These are phyloP conservation scores for Botryobasidium botryosum DNA, from an alignment of 768 basidiomycete species.

Conservation along the genomic window DNA sequence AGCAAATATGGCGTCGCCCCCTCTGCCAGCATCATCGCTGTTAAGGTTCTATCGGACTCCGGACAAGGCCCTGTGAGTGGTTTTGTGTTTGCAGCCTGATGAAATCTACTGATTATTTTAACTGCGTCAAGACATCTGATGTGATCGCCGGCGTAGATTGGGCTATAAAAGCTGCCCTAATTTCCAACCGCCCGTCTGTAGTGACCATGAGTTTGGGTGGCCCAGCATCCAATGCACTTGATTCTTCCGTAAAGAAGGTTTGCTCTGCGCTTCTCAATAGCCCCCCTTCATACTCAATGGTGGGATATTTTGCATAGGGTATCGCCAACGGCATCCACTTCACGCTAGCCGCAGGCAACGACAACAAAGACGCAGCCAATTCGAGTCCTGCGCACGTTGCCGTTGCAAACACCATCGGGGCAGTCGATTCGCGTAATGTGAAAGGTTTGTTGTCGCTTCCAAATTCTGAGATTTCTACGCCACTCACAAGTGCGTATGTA, in stretches of 20 bases:
- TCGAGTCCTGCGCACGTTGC: conserved; percentile 10
- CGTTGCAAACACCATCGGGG: conserved; percentile 13
- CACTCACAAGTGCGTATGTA: no score
- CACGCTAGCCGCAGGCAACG: conserved; percentile 13
- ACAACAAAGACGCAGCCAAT: conserved; percentile 9
- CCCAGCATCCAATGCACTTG: conserved; percentile 15
- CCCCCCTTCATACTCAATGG: no score
- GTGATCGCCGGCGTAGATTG: conserved; percentile 23
- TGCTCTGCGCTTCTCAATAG: neutral
- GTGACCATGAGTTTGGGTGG: conserved; percentile 26
- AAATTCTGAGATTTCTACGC: no score
- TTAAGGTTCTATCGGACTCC: conserved; percentile 26
- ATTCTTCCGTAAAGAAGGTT: conserved; percentile 20
- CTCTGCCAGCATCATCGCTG: conserved; percentile 23
- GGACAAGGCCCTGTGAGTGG: no score
- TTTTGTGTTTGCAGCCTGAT: no score
- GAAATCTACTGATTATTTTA: conserved; percentile 5
- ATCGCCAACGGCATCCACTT: conserved; percentile 9
- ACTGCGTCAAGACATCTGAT: no score
- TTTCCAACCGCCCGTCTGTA: conserved; percentile 20
- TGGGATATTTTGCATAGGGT: neutral
- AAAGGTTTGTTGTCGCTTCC: conserved; percentile 8
- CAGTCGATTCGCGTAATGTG: conserved; percentile 4
- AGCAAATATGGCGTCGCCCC: conserved; percentile 23
- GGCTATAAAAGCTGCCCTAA: conserved; percentile 14